phyloP scores from a whole-genome alignment of 176 grass and related monocot genomes.

The Pharus latifolius region DNA sequence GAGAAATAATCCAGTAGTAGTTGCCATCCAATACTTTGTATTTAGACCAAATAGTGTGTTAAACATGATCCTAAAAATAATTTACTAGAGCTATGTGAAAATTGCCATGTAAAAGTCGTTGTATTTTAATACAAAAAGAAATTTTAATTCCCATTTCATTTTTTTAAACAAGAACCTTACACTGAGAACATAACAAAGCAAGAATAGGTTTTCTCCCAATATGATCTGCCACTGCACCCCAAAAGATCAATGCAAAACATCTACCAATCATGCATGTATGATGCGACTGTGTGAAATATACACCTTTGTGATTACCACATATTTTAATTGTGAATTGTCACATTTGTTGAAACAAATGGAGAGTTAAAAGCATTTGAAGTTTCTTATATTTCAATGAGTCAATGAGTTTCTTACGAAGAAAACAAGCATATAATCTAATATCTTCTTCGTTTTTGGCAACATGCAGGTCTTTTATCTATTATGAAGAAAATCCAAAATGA shows the following conservation, averaged over 20 bases:
- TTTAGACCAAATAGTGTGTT: conserved; percentile 68
- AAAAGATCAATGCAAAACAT: conserved; percentile 48
- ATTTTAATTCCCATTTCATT: too few species aligned
- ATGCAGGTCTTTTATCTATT: conserved; percentile 60
- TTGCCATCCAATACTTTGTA: conserved; percentile 67
- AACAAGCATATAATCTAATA: conserved; percentile 78
- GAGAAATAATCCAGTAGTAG: conserved; percentile 43
- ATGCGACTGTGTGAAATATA: conserved; percentile 32
- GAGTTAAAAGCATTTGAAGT: background rate
- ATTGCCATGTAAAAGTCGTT: background rate
- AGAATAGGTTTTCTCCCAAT: conserved; percentile 69
- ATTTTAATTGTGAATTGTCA: too few species aligned
- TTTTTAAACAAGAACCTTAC: too few species aligned
- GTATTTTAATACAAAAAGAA: background rate
- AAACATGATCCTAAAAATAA: conserved; percentile 41
- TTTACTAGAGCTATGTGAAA: background rate
- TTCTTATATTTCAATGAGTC: background rate
- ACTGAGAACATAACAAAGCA: conserved; percentile 44
- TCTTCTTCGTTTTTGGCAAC: conserved; percentile 65
- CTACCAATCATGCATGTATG: conserved; percentile 78
- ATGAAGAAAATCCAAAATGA: background rate
- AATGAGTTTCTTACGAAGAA: conserved; percentile 41
- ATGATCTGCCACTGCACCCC: conserved; percentile 57
- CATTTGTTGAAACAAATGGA: background rate
- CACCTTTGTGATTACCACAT: background rate